These are phyloP conservation scores for Discostella pseudostelligera DNA, from an alignment of 108 stramenopile genomes.

Conservation along the genomic window DNA sequence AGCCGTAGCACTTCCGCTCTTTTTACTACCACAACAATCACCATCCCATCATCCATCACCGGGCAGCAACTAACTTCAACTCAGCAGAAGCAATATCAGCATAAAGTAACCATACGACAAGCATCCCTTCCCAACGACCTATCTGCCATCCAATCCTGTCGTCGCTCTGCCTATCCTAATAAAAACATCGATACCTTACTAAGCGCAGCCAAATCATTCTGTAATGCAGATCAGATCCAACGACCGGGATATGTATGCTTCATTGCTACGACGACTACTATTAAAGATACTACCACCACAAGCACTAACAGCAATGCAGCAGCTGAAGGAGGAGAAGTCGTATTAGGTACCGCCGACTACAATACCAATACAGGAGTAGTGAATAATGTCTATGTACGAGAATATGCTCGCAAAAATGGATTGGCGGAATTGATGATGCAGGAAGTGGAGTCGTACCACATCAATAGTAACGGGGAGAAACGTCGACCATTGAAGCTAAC, in stretches of 20 bases:
- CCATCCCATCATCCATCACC: too few species aligned
- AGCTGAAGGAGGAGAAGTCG: background rate
- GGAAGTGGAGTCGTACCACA: constrained; percentile 20
- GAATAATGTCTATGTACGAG: constrained; percentile 40
- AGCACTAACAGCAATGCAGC: too few species aligned
- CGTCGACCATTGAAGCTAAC: constrained; percentile 32
- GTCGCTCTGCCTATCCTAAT: constrained; percentile 28
- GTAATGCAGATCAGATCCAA: constrained; percentile 44
- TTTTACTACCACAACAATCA: background rate
- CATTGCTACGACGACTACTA: constrained; percentile 17
- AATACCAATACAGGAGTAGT: constrained; percentile 22
- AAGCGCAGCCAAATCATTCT: constrained; percentile 40
- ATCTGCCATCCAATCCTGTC: constrained; percentile 30
- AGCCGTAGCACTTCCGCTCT: too few species aligned
- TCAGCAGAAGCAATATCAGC: background rate
- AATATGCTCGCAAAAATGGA: constrained; percentile 37
- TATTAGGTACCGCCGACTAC: constrained; percentile 39
- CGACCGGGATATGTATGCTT: constrained; percentile 29
- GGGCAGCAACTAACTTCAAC: too few species aligned
- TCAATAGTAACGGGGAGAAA: background rate
- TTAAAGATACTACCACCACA: background rate
- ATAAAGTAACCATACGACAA: background rate
- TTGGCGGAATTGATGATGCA: constrained; percentile 40
- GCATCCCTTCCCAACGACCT: constrained; percentile 27
- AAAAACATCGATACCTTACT: constrained; percentile 7